phyloP scores from a whole-genome alignment of 495 filamentous ascomycete species.

The Staphylotrichum longicolle region DNA sequence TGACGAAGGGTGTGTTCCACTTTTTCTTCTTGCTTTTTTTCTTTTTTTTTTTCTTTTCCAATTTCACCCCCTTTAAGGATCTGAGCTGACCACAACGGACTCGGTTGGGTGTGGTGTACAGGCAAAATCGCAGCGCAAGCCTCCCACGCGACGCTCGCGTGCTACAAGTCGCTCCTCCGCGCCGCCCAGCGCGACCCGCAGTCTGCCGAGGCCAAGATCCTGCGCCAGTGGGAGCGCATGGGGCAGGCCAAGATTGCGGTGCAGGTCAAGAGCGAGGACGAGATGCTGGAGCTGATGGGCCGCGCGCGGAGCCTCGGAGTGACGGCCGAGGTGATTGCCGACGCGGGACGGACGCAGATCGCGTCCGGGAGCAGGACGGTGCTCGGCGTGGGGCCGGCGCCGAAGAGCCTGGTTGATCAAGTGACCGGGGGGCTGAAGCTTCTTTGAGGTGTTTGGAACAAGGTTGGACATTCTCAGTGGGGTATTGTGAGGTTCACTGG shows the following conservation, averaged over 20 bases:
- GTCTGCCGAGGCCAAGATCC: conserved; percentile 57
- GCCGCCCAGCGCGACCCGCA: conserved; percentile 46
- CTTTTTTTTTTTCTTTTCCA: not conserved
- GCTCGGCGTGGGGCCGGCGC: conserved; percentile 82
- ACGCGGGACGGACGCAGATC: conserved; percentile 97
- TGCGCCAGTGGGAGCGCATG: conserved; percentile 75
- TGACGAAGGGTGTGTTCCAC: conserved; percentile 76
- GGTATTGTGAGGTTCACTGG: not conserved
- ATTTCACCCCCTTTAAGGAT: not conserved
- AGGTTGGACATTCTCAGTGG: not conserved
- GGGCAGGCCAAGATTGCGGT: conserved; percentile 93
- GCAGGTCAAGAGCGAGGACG: conserved; percentile 79
- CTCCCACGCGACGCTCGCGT: conserved; percentile 93
- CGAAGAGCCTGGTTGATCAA: conserved; percentile 78
- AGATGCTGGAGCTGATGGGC: conserved; percentile 71
- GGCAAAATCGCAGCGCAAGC: conserved; percentile 97
- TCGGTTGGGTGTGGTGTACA: conserved; percentile 31
- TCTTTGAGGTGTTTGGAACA: conserved; percentile 51
- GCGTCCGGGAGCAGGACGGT: conserved; percentile 89
- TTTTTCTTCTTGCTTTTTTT: not conserved
- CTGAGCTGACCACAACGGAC: not conserved
- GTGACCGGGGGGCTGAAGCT: conserved; percentile 89
- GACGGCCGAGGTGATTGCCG: conserved; percentile 82
- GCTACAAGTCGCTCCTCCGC: conserved; percentile 80
- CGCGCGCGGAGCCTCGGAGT: conserved; percentile 80